Conservation (phyloP, 768 basidiomycete species). For the Termitomyces sp. region DNA sequence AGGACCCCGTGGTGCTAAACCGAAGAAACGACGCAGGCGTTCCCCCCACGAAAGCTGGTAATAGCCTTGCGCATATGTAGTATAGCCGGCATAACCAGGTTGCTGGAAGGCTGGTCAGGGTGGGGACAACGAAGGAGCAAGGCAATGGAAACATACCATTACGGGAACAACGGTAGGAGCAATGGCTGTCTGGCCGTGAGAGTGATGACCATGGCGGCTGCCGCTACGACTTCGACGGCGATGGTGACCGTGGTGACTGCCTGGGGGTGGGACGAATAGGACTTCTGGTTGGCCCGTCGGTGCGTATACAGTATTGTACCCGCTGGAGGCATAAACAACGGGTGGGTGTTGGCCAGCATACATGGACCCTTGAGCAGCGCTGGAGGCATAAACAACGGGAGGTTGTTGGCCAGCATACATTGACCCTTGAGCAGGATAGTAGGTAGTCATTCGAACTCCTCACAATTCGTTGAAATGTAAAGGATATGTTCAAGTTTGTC, state of each 20-base stretch:
- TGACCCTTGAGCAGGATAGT: slow-evolving; percentile 35
- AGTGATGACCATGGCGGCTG: slow-evolving; percentile 14
- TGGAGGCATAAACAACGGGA: slow-evolving; percentile 25
- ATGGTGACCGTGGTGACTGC: slow-evolving; percentile 17
- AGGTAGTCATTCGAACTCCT: slow-evolving; percentile 21
- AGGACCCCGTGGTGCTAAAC: slow-evolving; percentile 34
- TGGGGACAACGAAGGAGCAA: background rate
- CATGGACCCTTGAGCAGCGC: slow-evolving; percentile 27
- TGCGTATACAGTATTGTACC: slow-evolving; percentile 13
- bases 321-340: slow-evolving; percentile 25
- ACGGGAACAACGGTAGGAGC: slow-evolving; percentile 17
- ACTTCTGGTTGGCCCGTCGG: slow-evolving; percentile 9
- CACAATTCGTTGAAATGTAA: background rate
- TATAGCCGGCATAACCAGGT: slow-evolving; percentile 22
- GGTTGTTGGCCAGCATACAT: slow-evolving; percentile 10
- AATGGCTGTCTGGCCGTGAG: slow-evolving; percentile 11
- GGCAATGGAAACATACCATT: slow-evolving; percentile 20
- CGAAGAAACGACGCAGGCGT: slow-evolving; percentile 50
- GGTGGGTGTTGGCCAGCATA: slow-evolving; percentile 11
- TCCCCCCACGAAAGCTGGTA: slow-evolving; percentile 33
- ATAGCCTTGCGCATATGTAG: slow-evolving; percentile 8
- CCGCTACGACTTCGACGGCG: slow-evolving; percentile 12
- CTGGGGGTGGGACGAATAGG: slow-evolving; percentile 13
- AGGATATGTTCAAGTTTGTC: background rate
- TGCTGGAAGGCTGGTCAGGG: slow-evolving; percentile 15